Percentiles rank a stretch among this genome's conserved stretches.
phyloP scores from a whole-genome alignment of 352 stramenopile species.

The Discostella stelligera region DNA sequence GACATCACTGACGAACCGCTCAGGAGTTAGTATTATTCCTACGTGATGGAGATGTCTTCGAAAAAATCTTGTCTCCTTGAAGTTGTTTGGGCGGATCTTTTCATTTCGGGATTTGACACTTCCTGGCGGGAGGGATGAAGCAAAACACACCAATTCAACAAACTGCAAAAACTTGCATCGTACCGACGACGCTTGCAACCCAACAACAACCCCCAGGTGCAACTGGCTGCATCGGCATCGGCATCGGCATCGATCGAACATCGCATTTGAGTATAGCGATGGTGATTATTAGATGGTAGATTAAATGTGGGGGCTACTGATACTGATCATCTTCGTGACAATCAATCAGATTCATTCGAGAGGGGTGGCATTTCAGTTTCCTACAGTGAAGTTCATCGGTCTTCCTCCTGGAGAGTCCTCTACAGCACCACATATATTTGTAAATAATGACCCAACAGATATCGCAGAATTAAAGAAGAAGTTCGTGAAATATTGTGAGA shows the following conservation, averaged over 20 bases:
- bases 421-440: slow-evolving; percentile 15
- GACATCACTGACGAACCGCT: slow-evolving; percentile 3
- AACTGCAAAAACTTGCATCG: no score
- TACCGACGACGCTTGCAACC: no score
- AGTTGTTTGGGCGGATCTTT: not conserved
- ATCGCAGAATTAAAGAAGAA: slow-evolving; percentile 9
- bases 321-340: not conserved
- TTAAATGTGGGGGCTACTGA: not conserved
- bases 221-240: no score
- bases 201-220: no score
- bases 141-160: no score
- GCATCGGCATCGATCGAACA: no score
- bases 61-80: not conserved
- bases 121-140: not conserved
- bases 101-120: no score
- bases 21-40: not conserved
- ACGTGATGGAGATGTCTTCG: not conserved
- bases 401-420: slow-evolving; percentile 2
- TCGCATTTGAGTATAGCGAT: no score
- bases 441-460: slow-evolving; percentile 22
- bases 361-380: slow-evolving; percentile 27
- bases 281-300: not conserved
- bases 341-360: not conserved
- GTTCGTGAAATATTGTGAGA: slow-evolving; percentile 24
- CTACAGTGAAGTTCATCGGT: slow-evolving; percentile 37